Base-by-base conservation (phyloP, 257 asterid species). In the Ilex aquifolium region DNA sequence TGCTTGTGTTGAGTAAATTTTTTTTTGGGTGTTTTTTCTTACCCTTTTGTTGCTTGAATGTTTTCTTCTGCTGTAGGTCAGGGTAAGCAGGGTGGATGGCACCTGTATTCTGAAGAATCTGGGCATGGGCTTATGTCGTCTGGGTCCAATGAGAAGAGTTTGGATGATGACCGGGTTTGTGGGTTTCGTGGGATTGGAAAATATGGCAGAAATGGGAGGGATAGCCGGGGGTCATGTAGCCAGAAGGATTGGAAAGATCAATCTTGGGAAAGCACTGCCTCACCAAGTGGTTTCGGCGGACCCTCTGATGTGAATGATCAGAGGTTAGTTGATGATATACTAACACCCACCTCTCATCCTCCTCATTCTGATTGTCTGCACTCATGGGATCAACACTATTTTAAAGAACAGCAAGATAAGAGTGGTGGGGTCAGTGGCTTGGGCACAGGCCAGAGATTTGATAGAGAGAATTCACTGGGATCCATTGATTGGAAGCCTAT, bases 81-180 rank as follows among this genome's bases (percentile, higher is more conserved):
- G 81, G 85, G 89, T 76, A 93, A 90, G 95, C 96, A 90, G 88
- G 95, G 91, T 72, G 91, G 87, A 67, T 81, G 97, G 87, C 87
- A 85, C 72, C 70, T 78, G 72, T 80, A 85, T 74, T 74, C 84
- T 2, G 97, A 89, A 11, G 97, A 92, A 46, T 71, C 78, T 48
- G 82, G 85, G 59, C 91, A 81, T 63, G 91, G 86, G 15, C 82
- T 80, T 67, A 57, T 67, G 74, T 86, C 95, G 51, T 82, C 97
- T 57, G 82, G 96, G 65, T 78, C 85, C n/a, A 68, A 68, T 49
- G 91, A 89, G 64, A 89, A 88, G 78, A 78, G 72, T 72, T 16
- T 74, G n/a, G 96, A 87, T 29, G 91, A 87, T 42, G 99, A 66
- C 49, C 84, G 96, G 65, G 68, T 80, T 68, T 85, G 79, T 14